These are phyloP conservation scores for Malassezia nana DNA, from an alignment of 1,284 basidiomycete species.

Conservation along the genomic window DNA sequence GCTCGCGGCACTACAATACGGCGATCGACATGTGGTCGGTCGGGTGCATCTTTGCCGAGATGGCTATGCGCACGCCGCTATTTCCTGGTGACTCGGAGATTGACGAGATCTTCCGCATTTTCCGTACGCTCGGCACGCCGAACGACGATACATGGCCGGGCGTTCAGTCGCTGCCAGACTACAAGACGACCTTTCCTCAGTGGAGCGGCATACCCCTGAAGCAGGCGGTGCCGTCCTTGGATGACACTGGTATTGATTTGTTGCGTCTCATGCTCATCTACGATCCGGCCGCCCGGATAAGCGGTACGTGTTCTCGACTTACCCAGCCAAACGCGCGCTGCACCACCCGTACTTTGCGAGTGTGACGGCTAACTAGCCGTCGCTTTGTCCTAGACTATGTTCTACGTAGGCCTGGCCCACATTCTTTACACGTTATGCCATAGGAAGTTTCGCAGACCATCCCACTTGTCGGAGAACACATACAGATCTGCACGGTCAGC, in stretches of 20 bases:
- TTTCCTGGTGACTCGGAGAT: constrained; percentile 99
- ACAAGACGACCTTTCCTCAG: constrained; percentile 91
- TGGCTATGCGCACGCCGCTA: constrained; percentile 79
- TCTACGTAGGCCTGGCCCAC: not conserved
- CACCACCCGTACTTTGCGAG: constrained; percentile 27
- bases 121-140: constrained; percentile 71
- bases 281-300: constrained; percentile 81
- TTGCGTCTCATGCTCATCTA: constrained; percentile 69
- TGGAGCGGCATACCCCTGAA: constrained; percentile 63
- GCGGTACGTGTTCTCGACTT: constrained; percentile 20
- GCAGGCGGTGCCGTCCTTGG: constrained; percentile 50
- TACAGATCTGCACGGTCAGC: constrained; percentile 37
- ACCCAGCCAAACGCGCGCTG: constrained; percentile 54
- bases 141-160: constrained; percentile 87
- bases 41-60: constrained; percentile 79
- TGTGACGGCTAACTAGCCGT: constrained; percentile 4
- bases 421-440: constrained; percentile 45
- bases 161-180: constrained; percentile 78
- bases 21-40: constrained; percentile 97
- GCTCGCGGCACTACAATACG: constrained; percentile 88
- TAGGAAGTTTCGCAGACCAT: constrained; percentile 42
- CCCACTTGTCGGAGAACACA: constrained; percentile 45
- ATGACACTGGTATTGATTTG: constrained; percentile 37
- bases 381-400: not conserved
- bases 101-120: constrained; percentile 99